phyloP scores from a whole-genome alignment of 2,329 filamentous ascomycete genomes.

The Curvularia verruculosa region DNA sequence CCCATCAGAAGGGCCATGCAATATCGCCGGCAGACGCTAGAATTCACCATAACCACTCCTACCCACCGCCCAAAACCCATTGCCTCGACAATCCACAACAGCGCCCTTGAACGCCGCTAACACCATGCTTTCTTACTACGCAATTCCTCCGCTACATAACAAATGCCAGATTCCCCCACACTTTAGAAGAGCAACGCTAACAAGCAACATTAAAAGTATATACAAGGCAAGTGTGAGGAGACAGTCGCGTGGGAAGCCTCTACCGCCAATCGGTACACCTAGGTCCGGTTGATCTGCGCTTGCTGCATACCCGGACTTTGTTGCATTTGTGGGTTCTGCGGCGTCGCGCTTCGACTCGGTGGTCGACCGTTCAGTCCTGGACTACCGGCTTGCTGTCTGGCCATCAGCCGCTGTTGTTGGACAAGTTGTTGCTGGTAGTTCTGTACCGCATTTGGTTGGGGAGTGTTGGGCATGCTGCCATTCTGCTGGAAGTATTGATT shows the following conservation, averaged over 20 bases:
- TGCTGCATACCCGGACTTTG: conserved; percentile 45
- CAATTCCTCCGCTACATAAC: conserved; percentile 4
- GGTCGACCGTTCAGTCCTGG: conserved; percentile 41
- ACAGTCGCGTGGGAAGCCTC: conserved; percentile 25
- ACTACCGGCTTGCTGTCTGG: conserved; percentile 40
- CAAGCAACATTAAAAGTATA: conserved; percentile 39
- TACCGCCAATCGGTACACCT: conserved; percentile 9
- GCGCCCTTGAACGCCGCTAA: conserved; percentile 18
- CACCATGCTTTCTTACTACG: conserved; percentile 16
- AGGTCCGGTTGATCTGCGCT: conserved; percentile 36
- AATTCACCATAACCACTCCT: background rate
- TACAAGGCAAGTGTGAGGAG: conserved; percentile 31
- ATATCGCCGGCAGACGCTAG: conserved; percentile 8
- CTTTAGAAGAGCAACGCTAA: conserved; percentile 23
- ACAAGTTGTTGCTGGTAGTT: conserved; percentile 48
- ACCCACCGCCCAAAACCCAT: background rate
- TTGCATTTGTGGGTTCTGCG: conserved; percentile 45
- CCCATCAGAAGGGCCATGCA: conserved; percentile 1
- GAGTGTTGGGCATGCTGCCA: conserved; percentile 36
- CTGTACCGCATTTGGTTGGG: conserved; percentile 44
- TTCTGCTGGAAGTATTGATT: conserved; percentile 45
- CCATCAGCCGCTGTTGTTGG: conserved; percentile 48
- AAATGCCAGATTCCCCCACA: conserved; percentile 12
- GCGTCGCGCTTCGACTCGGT: conserved; percentile 48
- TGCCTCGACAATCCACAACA: background rate